Evolutionary conservation across 2,329 filamentous ascomycete species (phyloP), one percentile per base, ranked within the genome.

Genomic region (Cladosporium sp.): DNA sequence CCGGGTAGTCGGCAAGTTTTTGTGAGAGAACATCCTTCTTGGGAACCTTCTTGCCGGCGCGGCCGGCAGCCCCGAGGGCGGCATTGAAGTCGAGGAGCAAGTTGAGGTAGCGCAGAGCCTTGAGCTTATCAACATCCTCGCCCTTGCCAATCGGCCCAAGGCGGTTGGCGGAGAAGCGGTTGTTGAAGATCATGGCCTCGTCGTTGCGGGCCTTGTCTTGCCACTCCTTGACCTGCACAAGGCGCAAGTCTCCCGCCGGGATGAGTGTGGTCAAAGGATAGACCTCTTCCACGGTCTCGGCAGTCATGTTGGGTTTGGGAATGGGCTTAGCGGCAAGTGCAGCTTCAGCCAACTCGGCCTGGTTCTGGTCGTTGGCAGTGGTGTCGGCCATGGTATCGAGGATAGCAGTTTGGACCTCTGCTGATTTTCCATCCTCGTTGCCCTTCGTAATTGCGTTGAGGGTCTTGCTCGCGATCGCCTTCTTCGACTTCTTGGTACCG

Each of bases 401-500:
- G 63, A 92, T 85, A 8, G 85, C 87, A 57, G 81, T 79, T 56
- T 86, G 83, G 3, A 85, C 82, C 39, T 83, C 79, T 65, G 85
- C 84, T 36, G 79, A 78, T 28, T 82, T 78, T 63, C 75, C 77
- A 39, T 79, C 78, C n/a, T 81, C 76, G 63, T 79, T 72, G 48
- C 63, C 66, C 32, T 70, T 67, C 39, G 73, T 79, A 70, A 94
- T 92, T 21, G 90, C 89, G 73, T 93, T 93, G 71, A 91, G 84
- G 2, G 88, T 87, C 68, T 86, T 83, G 64, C 88, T 85, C 30
- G 84, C 83, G 70, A 95, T 87, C 1, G 87, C 89, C 79, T 93
- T 94, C 82, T 89, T 90, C 25, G 91, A 90, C 79, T 93, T 94
- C 81, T 91, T 93, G 28, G 91, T 94, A 76, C 92, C 92, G 73